Evolutionary conservation across 2,329 filamentous ascomycete species (phyloP).

Genomic region (Lasiodiplodia citricola): DNA sequence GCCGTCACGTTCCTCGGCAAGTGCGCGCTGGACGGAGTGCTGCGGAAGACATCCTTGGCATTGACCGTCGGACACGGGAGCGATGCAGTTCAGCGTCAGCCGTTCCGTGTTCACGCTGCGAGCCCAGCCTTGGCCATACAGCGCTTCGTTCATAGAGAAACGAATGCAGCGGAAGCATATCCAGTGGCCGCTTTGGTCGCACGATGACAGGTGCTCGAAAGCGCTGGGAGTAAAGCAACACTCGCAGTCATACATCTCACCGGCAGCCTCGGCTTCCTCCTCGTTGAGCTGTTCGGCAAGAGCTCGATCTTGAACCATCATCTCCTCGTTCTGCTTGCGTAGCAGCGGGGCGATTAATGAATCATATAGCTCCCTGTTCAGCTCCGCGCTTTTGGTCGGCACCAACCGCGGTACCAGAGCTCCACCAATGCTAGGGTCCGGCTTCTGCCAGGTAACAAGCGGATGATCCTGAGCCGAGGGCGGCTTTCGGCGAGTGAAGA

Average conservation of each 20-base stretch:
- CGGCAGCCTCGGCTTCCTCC: constrained; percentile 52
- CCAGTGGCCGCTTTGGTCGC: constrained; percentile 70
- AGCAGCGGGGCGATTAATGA: constrained; percentile 51
- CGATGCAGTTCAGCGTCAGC: constrained; percentile 82
- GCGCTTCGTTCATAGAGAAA: constrained; percentile 79
- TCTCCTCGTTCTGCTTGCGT: constrained; percentile 45
- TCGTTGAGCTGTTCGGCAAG: constrained; percentile 55
- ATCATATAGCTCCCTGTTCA: constrained; percentile 57
- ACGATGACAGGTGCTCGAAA: constrained; percentile 78
- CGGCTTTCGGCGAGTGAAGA: constrained; percentile 70
- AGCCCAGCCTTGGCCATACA: constrained; percentile 93
- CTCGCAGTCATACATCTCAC: constrained; percentile 69
- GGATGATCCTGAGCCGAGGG: constrained; percentile 61
- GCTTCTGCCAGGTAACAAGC: constrained; percentile 60
- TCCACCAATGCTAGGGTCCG: constrained; percentile 53
- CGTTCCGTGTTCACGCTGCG: constrained; percentile 75
- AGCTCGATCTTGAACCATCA: constrained; percentile 45
- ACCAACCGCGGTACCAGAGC: constrained; percentile 66
- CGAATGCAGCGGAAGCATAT: constrained; percentile 84
- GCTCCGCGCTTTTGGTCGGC: constrained; percentile 65
- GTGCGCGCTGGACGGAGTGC: constrained; percentile 72
- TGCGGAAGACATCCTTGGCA: constrained; percentile 77
- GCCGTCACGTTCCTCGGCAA: constrained; percentile 72
- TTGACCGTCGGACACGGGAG: constrained; percentile 64
- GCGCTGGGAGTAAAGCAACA: constrained; percentile 76